Base-by-base conservation (phyloP, 2,329 filamentous ascomycete genomes). In the Epichloe sp. region DNA sequence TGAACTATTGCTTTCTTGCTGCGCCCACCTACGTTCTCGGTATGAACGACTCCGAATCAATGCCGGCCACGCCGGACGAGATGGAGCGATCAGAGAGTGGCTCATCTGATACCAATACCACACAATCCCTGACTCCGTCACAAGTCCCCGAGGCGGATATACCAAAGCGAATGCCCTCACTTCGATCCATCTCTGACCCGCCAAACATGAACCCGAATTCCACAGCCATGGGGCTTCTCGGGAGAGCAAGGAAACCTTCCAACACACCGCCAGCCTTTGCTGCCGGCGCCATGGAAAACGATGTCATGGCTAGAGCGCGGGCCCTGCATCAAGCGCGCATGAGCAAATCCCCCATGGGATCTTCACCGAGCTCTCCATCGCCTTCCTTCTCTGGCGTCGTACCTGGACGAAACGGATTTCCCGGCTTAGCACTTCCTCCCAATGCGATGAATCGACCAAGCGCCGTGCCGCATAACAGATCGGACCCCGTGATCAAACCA, bases 161-260 rank as follows among this genome's bases (percentile, higher is more conserved):
- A 38, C 71, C 73, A 51, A 71, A 77, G 64, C 68, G 80, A 64
- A 61, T 82, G 52, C 75, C 80, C 19, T 79, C 79, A 5, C 65
- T 82, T 42, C 78, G 81, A 58, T 78, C 79, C 45, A 67, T 78
- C 19, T 80, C 82, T 50, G 78, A 83, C 47, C 70, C 81, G 19
- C 70, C 73, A 56, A 72, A 70, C 50, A 89, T 95, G 80, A 87
- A 80, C 51, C 71, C 85, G 6, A 89, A 82, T n/a, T 95, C 89
- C n/a, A 93, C 85, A 31, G 83, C 87, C 41, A 73, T 90, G 4
- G 88, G 88, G 41, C 78, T 86, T 52, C 71, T 95, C 60, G 88
- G 83, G 65, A 79, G 70, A 57, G 80, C 78, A 4, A 72, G 80
- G 53, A 72, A 77, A 47, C 80, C 78, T 3, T 63, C 68, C 19